Conservation (phyloP, 2,329 filamentous ascomycete species). For the Phyllosticta paracitricarpa region DNA sequence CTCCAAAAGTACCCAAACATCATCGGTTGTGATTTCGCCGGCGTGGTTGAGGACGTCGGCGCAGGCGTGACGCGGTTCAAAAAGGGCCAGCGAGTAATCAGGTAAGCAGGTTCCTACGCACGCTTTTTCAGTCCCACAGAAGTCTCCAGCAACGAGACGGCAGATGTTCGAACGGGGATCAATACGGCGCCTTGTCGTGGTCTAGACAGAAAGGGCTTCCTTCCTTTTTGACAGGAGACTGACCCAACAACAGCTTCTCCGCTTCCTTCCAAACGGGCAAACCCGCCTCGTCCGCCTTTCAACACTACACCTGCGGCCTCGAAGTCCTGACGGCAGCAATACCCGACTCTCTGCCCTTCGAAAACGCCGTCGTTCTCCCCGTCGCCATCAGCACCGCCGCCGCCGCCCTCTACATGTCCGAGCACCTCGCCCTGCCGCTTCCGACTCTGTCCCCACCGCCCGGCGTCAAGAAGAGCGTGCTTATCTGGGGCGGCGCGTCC, state of each 20-base stretch:
- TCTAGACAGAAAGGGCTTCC: not conserved
- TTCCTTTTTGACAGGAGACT: not conserved
- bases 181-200: no score
- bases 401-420: slow-evolving; percentile 32
- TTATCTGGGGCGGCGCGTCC: slow-evolving; percentile 29
- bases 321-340: slow-evolving; percentile 27
- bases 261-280: slow-evolving; percentile 18
- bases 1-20: slow-evolving; percentile 21
- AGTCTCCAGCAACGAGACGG: not conserved
- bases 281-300: slow-evolving; percentile 20
- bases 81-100: slow-evolving; percentile 8
- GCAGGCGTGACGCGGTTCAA: slow-evolving; percentile 2
- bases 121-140: not conserved
- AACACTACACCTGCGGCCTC: slow-evolving; percentile 24
- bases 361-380: slow-evolving; percentile 32
- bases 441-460: slow-evolving; percentile 23
- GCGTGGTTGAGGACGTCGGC: slow-evolving; percentile 27
- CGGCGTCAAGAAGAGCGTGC: slow-evolving; percentile 27
- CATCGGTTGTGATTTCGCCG: slow-evolving; percentile 29
- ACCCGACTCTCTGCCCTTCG: slow-evolving; percentile 29
- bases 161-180: not conserved
- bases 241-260: not conserved
- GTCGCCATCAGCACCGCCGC: slow-evolving; percentile 36
- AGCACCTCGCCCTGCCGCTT: slow-evolving; percentile 29
- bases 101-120: not conserved